Evolutionary conservation across 2,329 filamentous ascomycete genomes (phyloP), one percentile per base, ranked within the genome.

Genomic region (Scytalidium lignicola): DNA sequence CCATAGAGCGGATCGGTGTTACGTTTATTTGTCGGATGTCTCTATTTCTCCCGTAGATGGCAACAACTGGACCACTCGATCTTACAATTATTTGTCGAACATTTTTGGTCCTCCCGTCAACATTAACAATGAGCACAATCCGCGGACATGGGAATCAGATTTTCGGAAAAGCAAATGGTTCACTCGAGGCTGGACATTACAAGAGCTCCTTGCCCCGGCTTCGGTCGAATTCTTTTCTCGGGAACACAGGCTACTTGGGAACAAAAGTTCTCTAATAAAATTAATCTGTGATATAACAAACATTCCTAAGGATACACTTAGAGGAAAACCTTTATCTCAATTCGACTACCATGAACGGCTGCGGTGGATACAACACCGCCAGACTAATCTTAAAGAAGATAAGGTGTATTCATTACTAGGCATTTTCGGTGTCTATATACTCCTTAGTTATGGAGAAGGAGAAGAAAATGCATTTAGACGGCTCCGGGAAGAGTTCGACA

Each of bases 321-420:
- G 22, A 49, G 48, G 48, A 37, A 43, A 41, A 9, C 29, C 43
- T 44, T 41, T 50, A 15, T 48, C 46, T 19, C 3, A 45, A 19
- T 49, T 52, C 15, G 43, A n/a, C 22, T n/a, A 47, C 37, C 28
- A 46, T 18, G 52, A 55, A 28, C 41, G 44, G 18, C 28, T 73
- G 66, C 66, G 65, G 1, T 73, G 69, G 70, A 68, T 67, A 2
- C 58, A 65, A 2, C 45, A 58, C 3, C 61, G 70, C 0, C 22
- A 56, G 2, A 70, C 70, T 0, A 65, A 60, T 0, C 53, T 66
- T 3, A n/a, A 48, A 0, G 72, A 74, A 46, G 72, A 74, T 42
- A 62, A 63, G 19, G 70, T 70, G 0, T 75, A 74, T 39, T 71
- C 64, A 15, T 55, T 75, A 0, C 51, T 75, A 3, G 72, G 72